Evolutionary conservation across 768 basidiomycete genomes (phyloP), one percentile per base, ranked within the genome.

Genomic region (Lactarius quietus): DNA sequence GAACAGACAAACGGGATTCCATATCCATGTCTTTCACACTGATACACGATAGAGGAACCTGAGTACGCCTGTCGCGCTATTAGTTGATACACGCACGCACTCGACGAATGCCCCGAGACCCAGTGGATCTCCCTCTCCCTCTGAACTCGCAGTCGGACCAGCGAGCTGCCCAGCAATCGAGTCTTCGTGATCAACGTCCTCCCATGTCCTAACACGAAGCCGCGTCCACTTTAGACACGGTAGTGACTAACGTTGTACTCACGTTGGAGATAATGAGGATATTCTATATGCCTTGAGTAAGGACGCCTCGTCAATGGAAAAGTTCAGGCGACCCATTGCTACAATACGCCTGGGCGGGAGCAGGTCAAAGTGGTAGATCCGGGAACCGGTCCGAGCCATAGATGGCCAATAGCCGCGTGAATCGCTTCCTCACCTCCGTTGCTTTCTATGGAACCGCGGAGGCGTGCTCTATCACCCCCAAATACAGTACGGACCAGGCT

Each of bases 231-330:
- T 7, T 51, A 53, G 26, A 20, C 26, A 56, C 26, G 12, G 57
- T 20, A 59, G 36, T 6, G 3, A 52, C 10, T 15, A 28, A 28
- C 14, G 1, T 56, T 6, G 39, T 48, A 67, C 79, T 71, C 82
- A 93, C 91, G 80, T 86, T 39, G 95, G 95, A 43, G 83, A 79
- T 48, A 93, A 78, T 26, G 86, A 86, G 15, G 89, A 87, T 53
- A 98, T 83, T 66, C 87, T 89, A 73, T 98, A 98, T 2, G 91
- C 83, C 77, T 94, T 94, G 64, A 98, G 84, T 48, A 98, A 77
- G 14, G 88, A 77, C 10, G 86, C 90, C 74, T 95, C 92, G 75
- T 95, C 93, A 31, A 88, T 81, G 55, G 86, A 81, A 70, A 91
- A 82, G 72, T 86, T 87, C 63, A 87, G 79, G 70, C 81, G 84